These are phyloP conservation scores for Gynochthodes officinalis DNA, from an alignment of 257 asterid genomes.

Conservation along the genomic window DNA sequence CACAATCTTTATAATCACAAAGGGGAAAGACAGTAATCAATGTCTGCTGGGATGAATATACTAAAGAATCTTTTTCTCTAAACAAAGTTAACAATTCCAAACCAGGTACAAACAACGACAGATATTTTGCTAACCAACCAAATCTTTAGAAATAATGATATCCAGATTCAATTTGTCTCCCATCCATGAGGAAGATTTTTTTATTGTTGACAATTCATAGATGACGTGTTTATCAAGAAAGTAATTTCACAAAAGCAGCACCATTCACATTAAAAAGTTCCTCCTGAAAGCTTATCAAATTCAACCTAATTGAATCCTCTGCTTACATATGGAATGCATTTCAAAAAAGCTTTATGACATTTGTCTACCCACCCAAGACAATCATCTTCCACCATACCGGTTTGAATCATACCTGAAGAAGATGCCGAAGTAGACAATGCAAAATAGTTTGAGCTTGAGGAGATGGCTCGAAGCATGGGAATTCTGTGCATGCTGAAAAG, in stretches of 20 bases:
- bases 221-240: no score
- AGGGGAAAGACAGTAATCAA: neutral
- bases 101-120: neutral
- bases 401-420: slow-evolving; percentile 72
- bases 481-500: slow-evolving; percentile 94
- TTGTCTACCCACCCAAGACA: neutral
- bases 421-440: slow-evolving; percentile 97
- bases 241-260: neutral
- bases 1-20: neutral
- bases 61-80: neutral
- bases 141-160: neutral
- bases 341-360: neutral
- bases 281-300: neutral
- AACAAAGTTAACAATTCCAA: neutral
- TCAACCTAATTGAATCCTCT: neutral
- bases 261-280: neutral
- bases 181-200: neutral
- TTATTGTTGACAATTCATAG: neutral
- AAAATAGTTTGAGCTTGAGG: slow-evolving; percentile 99
- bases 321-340: neutral
- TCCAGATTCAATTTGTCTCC: neutral
- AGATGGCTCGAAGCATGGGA: slow-evolving; percentile 98
- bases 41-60: neutral
- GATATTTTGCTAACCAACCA: neutral
- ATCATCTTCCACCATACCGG: neutral